Evolutionary conservation across 495 filamentous ascomycete species (phyloP), one percentile per base, ranked within the genome.

Genomic region (Penicillium atrosanguineum): DNA sequence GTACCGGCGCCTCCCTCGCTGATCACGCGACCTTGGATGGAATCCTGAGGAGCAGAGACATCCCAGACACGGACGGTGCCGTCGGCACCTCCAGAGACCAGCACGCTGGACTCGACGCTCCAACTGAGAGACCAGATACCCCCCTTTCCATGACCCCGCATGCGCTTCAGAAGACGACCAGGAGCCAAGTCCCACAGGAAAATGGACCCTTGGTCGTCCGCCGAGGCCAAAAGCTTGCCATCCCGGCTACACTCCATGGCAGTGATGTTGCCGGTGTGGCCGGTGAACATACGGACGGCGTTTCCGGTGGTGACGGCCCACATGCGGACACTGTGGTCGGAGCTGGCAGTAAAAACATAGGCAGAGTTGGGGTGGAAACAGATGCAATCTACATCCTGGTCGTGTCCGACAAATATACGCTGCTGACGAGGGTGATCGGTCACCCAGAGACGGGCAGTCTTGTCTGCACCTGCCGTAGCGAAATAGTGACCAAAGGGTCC

Each of bases 401-500:
- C 90, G 67, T 98, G 94, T 5, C 95, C 95, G 12, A 88, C 87
- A 61, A 96, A 88, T 40, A 97, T 84, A 23, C 93, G 87, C 39
- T 89, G 83, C n/a, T 88, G 86, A 29, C 90, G 89, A 53, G 95
- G 90, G 39, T 95, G 88, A 64, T 97, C 91, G 41, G 91, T 93
- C 21, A 82, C 82, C 87, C 91, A 98, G 12, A 97, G 75, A 15
- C 94, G 85, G 8, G 91, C 90, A 3, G 91, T 95, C 65, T 89
- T 89, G 64, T 98, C 94, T 65, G 87, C 85, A 6, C 87, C 88
- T 5, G 83, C 87, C 16, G 88, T 88, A n/a, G 85, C 81, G 66
- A 98, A 98, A 71, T 97, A 98, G 66, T 96, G 91, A 4, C 95
- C 94, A 51, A 88, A 91, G 0, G 95, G 95, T n/a, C 88, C 86